Evolutionary conservation across 2,329 filamentous ascomycete genomes (phyloP), one percentile per base, ranked within the genome.

Genomic region (Penicillium sp.): DNA sequence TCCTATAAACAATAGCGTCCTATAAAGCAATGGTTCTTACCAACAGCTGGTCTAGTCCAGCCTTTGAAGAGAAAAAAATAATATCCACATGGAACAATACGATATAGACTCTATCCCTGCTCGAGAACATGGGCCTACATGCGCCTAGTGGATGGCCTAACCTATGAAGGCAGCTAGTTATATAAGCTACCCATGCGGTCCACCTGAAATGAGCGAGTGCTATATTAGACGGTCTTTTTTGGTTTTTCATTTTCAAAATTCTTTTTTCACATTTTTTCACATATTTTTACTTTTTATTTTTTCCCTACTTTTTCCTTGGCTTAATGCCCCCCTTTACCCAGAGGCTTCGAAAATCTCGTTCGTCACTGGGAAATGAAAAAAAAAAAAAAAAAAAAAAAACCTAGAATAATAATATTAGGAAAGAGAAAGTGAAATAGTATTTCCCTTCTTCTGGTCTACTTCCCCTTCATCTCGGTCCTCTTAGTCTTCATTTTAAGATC

Each of bases 311-410:
- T 29, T 18, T 14, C 7, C 31, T 35, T 34, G 24, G 34, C 40
- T 31, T 45, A 26, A 24, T 29, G 4, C 24, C 22, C 50, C 55
- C 50, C 57, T 60, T 55, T 45, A 52, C 35, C 42, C 60, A 57
- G 55, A 68, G 64, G 65, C 65, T 67, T 61, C n/a, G n/a, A 67
- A 67, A 63, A 61, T 55, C 60, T 54, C 58, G 55, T 63, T 65
- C 59, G 52, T 59, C 57, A 61, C 51, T 64, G 60, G 61, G 45
- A 59, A 56, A 55, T 18, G 45, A 20, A 34, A 50, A 35, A 51
- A 48, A n/a, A n/a, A n/a, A n/a, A n/a, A n/a, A n/a, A n/a, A n/a
- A n/a, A n/a, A n/a, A n/a, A n/a, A n/a, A n/a, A n/a, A n/a, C n/a
- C 2, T 20, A 16, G 11, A 10, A 26, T 7, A 42, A 26, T 43